Evolutionary conservation across 805 yeast species (phyloP).

Genomic region (Myxozyma mucilagina): DNA sequence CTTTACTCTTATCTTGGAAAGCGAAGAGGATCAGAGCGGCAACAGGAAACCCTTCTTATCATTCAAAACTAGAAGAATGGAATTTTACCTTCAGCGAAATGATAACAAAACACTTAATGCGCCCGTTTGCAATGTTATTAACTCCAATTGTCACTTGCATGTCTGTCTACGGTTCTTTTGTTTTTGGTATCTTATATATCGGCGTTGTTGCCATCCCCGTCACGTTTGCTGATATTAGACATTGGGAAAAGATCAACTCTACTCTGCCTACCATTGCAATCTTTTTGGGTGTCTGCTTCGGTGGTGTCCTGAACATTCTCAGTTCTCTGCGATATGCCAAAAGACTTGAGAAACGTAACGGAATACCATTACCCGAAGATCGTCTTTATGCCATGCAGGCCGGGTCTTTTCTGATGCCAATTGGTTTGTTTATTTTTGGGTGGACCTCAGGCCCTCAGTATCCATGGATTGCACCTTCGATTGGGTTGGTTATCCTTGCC

Average conservation of each 20-base stretch:
- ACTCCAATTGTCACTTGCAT: slow-evolving; percentile 48
- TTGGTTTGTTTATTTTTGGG: slow-evolving; percentile 60
- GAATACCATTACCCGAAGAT: slow-evolving; percentile 58
- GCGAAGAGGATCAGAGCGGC: slow-evolving; percentile 70
- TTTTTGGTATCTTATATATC: slow-evolving; percentile 48
- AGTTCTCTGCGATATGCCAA: slow-evolving; percentile 37
- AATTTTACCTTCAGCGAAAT: slow-evolving; percentile 69
- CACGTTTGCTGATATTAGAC: slow-evolving; percentile 38
- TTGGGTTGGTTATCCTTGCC: slow-evolving; percentile 55
- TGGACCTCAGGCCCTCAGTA: slow-evolving; percentile 54
- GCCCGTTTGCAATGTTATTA: slow-evolving; percentile 77
- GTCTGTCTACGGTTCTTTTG: slow-evolving; percentile 46
- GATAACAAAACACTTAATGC: slow-evolving; percentile 64
- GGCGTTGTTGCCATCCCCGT: slow-evolving; percentile 45
- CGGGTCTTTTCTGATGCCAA: slow-evolving; percentile 45
- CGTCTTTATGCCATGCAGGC: slow-evolving; percentile 56
- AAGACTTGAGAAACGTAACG: slow-evolving; percentile 44
- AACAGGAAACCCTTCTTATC: slow-evolving; percentile 78
- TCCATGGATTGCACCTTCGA: slow-evolving; percentile 58
- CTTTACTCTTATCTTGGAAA: slow-evolving; percentile 58
- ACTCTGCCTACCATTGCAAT: slow-evolving; percentile 41
- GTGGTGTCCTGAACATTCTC: slow-evolving; percentile 39
- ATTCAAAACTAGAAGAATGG: slow-evolving; percentile 90
- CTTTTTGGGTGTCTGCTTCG: slow-evolving; percentile 40
- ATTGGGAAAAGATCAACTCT: slow-evolving; percentile 41